These are phyloP conservation scores for Apophysomyces variabilis DNA, from an alignment of 371 early-diverging fungal species.

Conservation along the genomic window DNA sequence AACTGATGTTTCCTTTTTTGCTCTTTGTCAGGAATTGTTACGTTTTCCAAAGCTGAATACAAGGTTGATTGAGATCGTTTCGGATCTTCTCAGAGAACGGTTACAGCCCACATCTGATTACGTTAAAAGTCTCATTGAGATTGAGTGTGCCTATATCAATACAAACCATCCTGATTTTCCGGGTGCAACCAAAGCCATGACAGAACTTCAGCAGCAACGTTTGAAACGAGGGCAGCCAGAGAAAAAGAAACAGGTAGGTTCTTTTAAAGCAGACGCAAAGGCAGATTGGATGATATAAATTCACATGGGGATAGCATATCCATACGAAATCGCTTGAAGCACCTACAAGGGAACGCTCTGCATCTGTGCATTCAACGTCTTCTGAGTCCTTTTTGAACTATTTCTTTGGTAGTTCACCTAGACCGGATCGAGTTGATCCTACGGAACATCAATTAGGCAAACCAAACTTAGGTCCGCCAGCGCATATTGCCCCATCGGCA, in stretches of 20 bases:
- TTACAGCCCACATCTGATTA: constrained; percentile 76
- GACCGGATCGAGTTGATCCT: constrained; percentile 18
- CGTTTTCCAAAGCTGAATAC: constrained; percentile 87
- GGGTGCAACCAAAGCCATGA: constrained; percentile 84
- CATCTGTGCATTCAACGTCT: constrained; percentile 8
- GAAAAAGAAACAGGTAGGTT: constrained; percentile 5
- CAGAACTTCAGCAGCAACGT: constrained; percentile 44
- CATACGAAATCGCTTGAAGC: neutral
- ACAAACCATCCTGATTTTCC: constrained; percentile 95
- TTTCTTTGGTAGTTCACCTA: constrained; percentile 66
- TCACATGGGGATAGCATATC: neutral
- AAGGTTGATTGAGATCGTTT: constrained; percentile 80
- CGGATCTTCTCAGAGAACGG: constrained; percentile 82
- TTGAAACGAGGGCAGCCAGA: neutral
- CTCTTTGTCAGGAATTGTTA: constrained; percentile 57
- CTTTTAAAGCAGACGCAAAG: neutral
- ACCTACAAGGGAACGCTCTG: constrained; percentile 15
- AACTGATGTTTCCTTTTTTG: neutral
- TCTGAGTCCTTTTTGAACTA: constrained; percentile 62
- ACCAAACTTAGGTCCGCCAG: neutral
- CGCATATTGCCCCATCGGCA: constrained; percentile 12
- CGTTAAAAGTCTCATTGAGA: constrained; percentile 86
- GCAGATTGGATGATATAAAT: neutral
- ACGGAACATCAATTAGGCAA: constrained; percentile 1
- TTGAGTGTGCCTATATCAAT: constrained; percentile 92